Evolutionary conservation across 768 basidiomycete species (phyloP), one percentile per base, ranked within the genome.

Genomic region (Mycena amicta): DNA sequence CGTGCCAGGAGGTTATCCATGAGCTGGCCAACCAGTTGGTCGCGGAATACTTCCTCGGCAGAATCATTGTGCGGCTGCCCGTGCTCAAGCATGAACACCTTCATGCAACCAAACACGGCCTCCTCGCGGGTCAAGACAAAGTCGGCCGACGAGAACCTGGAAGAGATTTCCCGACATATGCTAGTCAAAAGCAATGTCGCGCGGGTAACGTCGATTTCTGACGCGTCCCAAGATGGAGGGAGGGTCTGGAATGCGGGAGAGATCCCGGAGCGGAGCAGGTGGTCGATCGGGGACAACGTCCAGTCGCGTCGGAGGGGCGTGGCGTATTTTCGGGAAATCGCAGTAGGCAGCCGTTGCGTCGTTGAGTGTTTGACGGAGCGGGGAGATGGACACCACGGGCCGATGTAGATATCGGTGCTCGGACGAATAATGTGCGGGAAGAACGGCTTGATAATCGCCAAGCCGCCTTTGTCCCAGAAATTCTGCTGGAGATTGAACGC

Each of bases 51-150:
- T 64, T 95, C 90, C 43, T 78, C 83, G 0, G 71, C 60, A 23
- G 81, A 78, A 55, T 80, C 77, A 15, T 72, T 75, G 52, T 83
- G 75, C 0, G 74, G 67, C 64, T 92, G 87, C 1, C 84, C 92
- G 68, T 96, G 92, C 70, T 98, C 95, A 27, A 98, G 84, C 94
- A 97, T 95, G 73, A 93, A 94, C 16, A 97, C 85, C 63, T 92
- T 92, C 92, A 97, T 95, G 62, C 93, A 89, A 20, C 80, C 83
- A 64, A 95, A 89, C 4, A 90, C 77, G 1, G 80, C 74, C 61
- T 88, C 84, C 52, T 85, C 83, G 43, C 82, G 76, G 18, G 72
- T 76, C 67, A 86, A 69, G 6, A 76, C 70, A 56, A 83, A 80
- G 23, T 66, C 59, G 1, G 54, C 60, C 31, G 86, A 72, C 1